Base-by-base conservation (phyloP, 2,329 filamentous ascomycete species). In the Venturiaceae sp. region DNA sequence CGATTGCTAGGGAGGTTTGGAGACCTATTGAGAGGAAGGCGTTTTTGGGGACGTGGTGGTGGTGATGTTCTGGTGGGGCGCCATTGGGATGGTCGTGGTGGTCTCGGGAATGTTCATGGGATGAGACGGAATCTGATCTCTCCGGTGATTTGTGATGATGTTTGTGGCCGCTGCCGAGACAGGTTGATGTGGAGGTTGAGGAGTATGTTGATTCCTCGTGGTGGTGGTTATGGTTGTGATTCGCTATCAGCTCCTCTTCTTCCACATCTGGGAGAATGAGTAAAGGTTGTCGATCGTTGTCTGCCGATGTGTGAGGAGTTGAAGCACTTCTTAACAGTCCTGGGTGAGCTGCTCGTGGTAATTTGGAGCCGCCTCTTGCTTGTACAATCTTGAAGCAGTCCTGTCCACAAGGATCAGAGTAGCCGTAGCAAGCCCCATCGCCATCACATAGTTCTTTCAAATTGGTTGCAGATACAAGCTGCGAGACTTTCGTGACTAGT, bases 31-130 rank as follows among this genome's bases (percentile, higher is more conserved):
- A 89, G 62, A 97, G 78, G 71, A 96, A 99, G 5, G 90, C 90
- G 67, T 97, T 97, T 62, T 89, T 86, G 0, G 92, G 90, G 3
- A 97, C 92, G 70, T 99, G 94, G 72, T 99, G 92, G 67, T 99
- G 92, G 67, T 96, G 90, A 63, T 53, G 46, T 19, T 58, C 55
- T 21, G 55, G 55, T 74, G 68, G 61, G 77, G 77, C n/a, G 64
- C 64, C 60, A 56, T 30, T 54, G 59, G 62, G 26, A 56, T 60
- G 21, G 36, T 44, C 13, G 63, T 64, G 13, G 62, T 64, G 14
- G 19, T 16, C n/a, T 26, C n/a, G 6, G 39, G 56, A 36, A 53
- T 56, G 21, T 5, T 8, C 23, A 19, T 39, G 37, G 19, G 44
- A 34, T 5, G 54, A 54, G 5, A 30, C 6, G 19, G 23, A 44